Percentiles rank a stretch among this genome's conserved stretches.
These are phyloP conservation scores for Cornus controversa DNA, from an alignment of 148 eudicot genomes.

Conservation along the genomic window DNA sequence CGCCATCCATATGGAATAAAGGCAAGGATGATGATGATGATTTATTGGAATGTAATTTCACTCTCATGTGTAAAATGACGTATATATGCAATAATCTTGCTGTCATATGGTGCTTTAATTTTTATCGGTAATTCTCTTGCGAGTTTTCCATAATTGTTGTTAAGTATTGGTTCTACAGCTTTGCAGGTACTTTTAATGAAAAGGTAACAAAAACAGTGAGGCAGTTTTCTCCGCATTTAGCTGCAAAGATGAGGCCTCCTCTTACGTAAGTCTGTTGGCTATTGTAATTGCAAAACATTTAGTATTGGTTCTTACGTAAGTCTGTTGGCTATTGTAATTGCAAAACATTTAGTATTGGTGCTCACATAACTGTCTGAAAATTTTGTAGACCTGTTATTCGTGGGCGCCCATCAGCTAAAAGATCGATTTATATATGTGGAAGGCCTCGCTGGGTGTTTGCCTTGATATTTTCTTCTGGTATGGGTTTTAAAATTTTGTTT, in stretches of 20 bases:
- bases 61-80: background rate
- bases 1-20: no score
- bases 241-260: slow-evolving; percentile 99
- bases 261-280: slow-evolving; percentile 64
- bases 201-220: slow-evolving; percentile 88
- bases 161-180: slow-evolving; percentile 47
- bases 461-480: slow-evolving; percentile 61
- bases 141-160: background rate
- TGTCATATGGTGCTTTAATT: background rate
- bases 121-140: background rate
- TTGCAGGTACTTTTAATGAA: slow-evolving; percentile 88
- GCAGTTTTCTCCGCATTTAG: slow-evolving; percentile 90
- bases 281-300: slow-evolving; percentile 3
- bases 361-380: slow-evolving; percentile 22
- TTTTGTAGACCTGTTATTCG: slow-evolving; percentile 86
- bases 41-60: background rate
- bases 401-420: slow-evolving; percentile 95
- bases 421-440: slow-evolving; percentile 86
- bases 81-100: background rate
- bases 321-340: slow-evolving; percentile 8
- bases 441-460: slow-evolving; percentile 94
- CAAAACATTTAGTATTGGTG: slow-evolving; percentile 1
- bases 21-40: no score
- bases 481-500: slow-evolving; percentile 1
- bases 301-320: slow-evolving; percentile 95